Evolutionary conservation across 352 stramenopile genomes (phyloP).

Genomic region (Pythium coloratum): DNA sequence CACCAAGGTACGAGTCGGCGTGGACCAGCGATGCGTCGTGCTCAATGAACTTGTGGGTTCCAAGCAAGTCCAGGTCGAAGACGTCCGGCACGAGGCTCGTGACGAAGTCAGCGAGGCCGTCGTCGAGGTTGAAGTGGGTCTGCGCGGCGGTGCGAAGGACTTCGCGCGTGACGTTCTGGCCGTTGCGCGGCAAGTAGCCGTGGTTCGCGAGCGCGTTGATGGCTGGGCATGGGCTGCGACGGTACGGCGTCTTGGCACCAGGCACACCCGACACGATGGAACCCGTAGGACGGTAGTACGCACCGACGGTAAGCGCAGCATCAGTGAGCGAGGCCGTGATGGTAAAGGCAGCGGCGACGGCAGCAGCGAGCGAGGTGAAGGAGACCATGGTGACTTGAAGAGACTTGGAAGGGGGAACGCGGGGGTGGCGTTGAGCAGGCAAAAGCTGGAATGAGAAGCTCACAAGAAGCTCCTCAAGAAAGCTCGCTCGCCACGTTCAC

Average conservation of each 20-base stretch:
- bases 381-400: slow-evolving; percentile 12
- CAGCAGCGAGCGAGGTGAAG: slow-evolving; percentile 7
- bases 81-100: slow-evolving; percentile 27
- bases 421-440: slow-evolving; percentile 3
- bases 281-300: slow-evolving; percentile 10
- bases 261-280: not conserved
- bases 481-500: not conserved
- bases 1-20: slow-evolving; percentile 35
- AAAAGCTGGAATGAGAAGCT: slow-evolving; percentile 7
- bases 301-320: slow-evolving; percentile 16
- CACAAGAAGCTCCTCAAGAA: no score
- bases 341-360: slow-evolving; percentile 3
- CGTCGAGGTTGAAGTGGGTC: slow-evolving; percentile 46
- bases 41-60: slow-evolving; percentile 34
- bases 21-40: slow-evolving; percentile 38
- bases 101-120: slow-evolving; percentile 34
- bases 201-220: slow-evolving; percentile 64
- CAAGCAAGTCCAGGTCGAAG: slow-evolving; percentile 50
- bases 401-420: not conserved
- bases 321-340: slow-evolving; percentile 1
- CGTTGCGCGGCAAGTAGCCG: slow-evolving; percentile 47
- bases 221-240: slow-evolving; percentile 46
- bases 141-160: slow-evolving; percentile 32
- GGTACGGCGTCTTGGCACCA: slow-evolving; percentile 25
- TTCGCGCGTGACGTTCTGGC: slow-evolving; percentile 37